Base-by-base conservation (phyloP, 805 yeast species). In the Blastobotrys robertii region DNA sequence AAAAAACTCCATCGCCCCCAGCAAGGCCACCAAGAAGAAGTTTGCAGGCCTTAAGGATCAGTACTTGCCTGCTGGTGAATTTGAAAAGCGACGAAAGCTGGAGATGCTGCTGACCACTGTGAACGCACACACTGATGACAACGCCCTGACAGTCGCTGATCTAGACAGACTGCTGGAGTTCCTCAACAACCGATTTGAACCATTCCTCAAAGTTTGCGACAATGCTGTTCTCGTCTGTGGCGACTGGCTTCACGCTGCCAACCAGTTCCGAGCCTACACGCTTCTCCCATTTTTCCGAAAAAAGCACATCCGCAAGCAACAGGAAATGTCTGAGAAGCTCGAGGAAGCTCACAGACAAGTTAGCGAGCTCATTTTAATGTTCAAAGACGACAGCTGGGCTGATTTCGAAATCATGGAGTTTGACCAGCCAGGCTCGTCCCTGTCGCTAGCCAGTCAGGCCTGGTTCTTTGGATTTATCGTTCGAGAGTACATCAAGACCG, bases 221-320 rank as follows among this genome's bases (percentile, higher is more conserved):
- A 51, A 44, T 4, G 46, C 50, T 1, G 29, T 55, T 10, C 39
- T 34, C 3, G 34, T 37, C 2, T 37, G 46, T 8, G 41, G 45
- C 2, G 16, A 28, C 3, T 57, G 60, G 60, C 41, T 57, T 7
- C 42, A 47, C 1, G 51, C 44, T 8, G 53, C 57, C 9, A 53
- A 55, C 39, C 40, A 44, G 8, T 54, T 32, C 36, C 46, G 60
- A 8, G 9, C 45, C 5, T 43, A 41, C 13, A 35, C 51, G 1
- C 36, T 44, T 28, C 34, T 28, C 19, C 34, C 43, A 14, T 38
- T 15, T 19, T 14, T 13, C 9, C 44, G 38, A 29, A 29, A 35
- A 31, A 44, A 42, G 32, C 33, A 29, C 12, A 41, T 39, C 9
- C 46, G 33, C 8, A 28, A 31, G 19, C 46, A 49, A 16, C 38